Evolutionary conservation across 192 early-diverging fungal genomes (phyloP), one percentile per base, ranked within the genome.

Genomic region (Coemansia sp.): DNA sequence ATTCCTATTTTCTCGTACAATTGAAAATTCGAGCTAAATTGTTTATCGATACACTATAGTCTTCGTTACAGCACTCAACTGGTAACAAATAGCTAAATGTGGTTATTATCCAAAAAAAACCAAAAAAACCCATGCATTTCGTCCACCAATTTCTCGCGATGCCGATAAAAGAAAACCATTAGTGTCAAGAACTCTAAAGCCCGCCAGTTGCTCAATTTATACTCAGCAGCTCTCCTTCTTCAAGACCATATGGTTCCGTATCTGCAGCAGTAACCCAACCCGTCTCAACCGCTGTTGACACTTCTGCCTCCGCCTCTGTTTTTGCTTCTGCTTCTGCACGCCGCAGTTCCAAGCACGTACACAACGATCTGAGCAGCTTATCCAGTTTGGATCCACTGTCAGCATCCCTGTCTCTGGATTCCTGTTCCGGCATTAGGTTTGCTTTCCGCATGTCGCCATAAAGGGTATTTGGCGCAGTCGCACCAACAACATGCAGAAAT

Each of bases 321-420:
- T 7, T 47, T 15, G 17, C 47, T 42, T 31, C 25, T 4, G 36
- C 55, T 19, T 41, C 64, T 15, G 57, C 62, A 20, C 25, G 55
- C 25, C 76, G 45, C 15, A 28, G 37, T 31, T 68, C 65, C 1
- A 52, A 47, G 19, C 78, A 81, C 3, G 59, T 71, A 34, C 78
- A 81, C 28, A 81, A 23, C 13, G 78, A 72, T 57, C 67, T 71
- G 9, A 81, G 65, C 17, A 81, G 53, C 10, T 59, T 67, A 40
- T 74, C 72, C 14, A 80, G 61, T 15, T 33, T 54, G 19, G 57
- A 57, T 20, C 42, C 29, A 54, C 27, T 47, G 17, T 31, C 23
- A 1, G 48, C 19, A 10, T 15, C 56, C 0, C 34, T 48, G 25
- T 40, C 33, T 9, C 37, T 30, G 11, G 48, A 7, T 4, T 20